Evolutionary conservation across 192 early-diverging fungal species (phyloP).

Genomic region (Coemansia asiatica): DNA sequence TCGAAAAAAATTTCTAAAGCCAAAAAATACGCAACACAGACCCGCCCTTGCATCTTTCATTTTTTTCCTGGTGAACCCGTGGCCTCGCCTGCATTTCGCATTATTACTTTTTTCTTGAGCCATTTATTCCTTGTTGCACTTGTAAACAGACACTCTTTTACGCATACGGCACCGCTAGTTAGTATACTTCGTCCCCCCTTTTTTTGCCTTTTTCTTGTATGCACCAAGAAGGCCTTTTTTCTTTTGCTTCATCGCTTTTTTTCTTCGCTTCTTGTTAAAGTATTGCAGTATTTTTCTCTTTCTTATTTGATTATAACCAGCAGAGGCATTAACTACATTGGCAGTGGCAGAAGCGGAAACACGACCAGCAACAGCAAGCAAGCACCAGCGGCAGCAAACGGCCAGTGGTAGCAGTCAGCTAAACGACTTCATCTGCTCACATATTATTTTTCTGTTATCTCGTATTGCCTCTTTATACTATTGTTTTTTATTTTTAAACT

Average conservation of each 20-base stretch:
- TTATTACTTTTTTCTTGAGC: conserved; percentile 14
- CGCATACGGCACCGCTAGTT: conserved; percentile 4
- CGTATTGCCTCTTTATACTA: neutral
- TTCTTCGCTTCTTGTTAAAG: neutral
- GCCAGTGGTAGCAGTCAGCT: no score
- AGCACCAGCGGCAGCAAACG: no score
- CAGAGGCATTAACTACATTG: neutral
- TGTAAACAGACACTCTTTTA: conserved; percentile 2
- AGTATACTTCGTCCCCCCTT: neutral
- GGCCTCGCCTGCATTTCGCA: conserved; percentile 37
- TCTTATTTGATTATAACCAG: conserved; percentile 1
- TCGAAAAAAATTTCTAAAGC: neutral
- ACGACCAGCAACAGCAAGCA: no score
- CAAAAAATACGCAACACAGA: conserved; percentile 7
- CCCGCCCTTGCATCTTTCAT: conserved; percentile 32
- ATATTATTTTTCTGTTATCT: neutral
- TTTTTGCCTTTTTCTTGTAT: neutral
- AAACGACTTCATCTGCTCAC: no score
- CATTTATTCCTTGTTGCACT: conserved; percentile 6
- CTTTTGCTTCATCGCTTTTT: neutral
- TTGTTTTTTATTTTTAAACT: no score
- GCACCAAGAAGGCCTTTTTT: neutral
- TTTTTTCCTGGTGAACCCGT: conserved; percentile 21
- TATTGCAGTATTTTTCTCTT: neutral
- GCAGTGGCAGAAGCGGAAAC: neutral